Conservation (phyloP, 2,329 filamentous ascomycete species). For the Escovopsis sp. region DNA sequence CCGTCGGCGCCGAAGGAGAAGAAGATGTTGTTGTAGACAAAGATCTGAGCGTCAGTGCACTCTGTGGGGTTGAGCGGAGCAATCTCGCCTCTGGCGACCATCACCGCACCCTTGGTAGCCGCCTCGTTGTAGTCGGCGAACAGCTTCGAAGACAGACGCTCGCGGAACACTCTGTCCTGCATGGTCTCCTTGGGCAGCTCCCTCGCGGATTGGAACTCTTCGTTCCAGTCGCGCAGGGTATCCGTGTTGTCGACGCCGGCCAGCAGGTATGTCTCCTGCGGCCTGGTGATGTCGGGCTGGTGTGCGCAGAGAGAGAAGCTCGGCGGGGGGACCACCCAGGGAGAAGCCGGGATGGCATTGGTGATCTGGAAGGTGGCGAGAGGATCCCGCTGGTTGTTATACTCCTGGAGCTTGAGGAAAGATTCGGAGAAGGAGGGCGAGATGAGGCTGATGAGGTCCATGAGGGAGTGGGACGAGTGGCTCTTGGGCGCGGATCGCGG, state of each 20-base stretch:
- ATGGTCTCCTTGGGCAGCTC: constrained; percentile 88
- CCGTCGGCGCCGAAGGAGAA: constrained; percentile 97
- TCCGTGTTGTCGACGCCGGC: constrained; percentile 87
- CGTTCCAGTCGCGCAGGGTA: constrained; percentile 94
- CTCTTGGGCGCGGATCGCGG: constrained; percentile 67
- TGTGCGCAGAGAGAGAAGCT: constrained; percentile 53
- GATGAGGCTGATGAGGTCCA: constrained; percentile 61
- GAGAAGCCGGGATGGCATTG: constrained; percentile 80
- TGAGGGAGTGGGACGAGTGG: constrained; percentile 67
- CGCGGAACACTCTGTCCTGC: constrained; percentile 89
- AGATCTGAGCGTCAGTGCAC: constrained; percentile 84
- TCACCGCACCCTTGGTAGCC: constrained; percentile 75
- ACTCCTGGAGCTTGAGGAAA: constrained; percentile 68
- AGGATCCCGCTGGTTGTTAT: constrained; percentile 73
- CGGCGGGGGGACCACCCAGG: constrained; percentile 70
- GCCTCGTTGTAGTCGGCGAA: constrained; percentile 98
- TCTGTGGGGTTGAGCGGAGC: constrained; percentile 91
- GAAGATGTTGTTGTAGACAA: constrained; percentile 99
- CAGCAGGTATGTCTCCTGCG: constrained; percentile 84
- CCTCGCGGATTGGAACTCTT: constrained; percentile 93
- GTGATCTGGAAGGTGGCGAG: constrained; percentile 90
- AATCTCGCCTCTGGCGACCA: constrained; percentile 86
- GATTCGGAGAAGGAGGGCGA: constrained; percentile 69
- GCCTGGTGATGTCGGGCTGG: constrained; percentile 68
- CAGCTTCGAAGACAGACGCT: constrained; percentile 84